Evolutionary conservation across 75 land plant species (phyloP).

Genomic region (Adiantum capillusveneris): DNA sequence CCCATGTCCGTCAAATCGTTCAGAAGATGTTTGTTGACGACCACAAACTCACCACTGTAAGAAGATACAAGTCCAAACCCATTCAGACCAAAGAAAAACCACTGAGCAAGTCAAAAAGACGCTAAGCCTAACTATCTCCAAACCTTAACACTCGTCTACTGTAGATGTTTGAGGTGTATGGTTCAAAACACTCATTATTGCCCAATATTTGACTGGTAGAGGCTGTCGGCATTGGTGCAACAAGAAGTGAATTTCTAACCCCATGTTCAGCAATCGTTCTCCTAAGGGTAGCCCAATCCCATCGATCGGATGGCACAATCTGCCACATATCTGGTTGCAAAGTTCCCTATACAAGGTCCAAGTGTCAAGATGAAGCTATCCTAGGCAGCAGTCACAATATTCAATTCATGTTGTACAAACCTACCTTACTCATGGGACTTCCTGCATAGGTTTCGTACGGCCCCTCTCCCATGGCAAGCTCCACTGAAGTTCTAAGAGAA

Average conservation of each 20-base stretch:
- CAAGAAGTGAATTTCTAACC: conserved; percentile 77
- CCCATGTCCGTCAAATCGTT: conserved; percentile 97
- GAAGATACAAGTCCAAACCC: neutral
- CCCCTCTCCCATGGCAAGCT: conserved; percentile 73
- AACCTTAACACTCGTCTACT: conserved; percentile 90
- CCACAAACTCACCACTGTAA: conserved; percentile 95
- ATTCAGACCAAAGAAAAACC: too few relatives aligned
- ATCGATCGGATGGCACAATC: conserved; percentile 62
- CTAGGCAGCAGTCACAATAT: neutral
- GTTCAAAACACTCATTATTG: conserved; percentile 98
- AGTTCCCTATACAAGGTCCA: conserved; percentile 48
- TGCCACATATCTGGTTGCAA: conserved; percentile 98
- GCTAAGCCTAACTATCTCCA: conserved; percentile 1
- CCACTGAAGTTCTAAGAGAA: conserved; percentile 73
- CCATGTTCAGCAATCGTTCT: conserved; percentile 56
- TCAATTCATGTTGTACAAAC: neutral
- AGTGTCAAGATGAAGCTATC: neutral
- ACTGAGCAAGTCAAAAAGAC: too few relatives aligned
- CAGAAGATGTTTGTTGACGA: conserved; percentile 94
- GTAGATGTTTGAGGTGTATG: conserved; percentile 95
- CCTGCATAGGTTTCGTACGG: conserved; percentile 88
- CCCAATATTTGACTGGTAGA: conserved; percentile 87
- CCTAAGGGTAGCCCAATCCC: conserved; percentile 77
- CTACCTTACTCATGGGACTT: conserved; percentile 88
- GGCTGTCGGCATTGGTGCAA: conserved; percentile 99